Conservation (phyloP, 1,139 yeast genomes). For the Hemisphaericaspora lyxosophila region DNA sequence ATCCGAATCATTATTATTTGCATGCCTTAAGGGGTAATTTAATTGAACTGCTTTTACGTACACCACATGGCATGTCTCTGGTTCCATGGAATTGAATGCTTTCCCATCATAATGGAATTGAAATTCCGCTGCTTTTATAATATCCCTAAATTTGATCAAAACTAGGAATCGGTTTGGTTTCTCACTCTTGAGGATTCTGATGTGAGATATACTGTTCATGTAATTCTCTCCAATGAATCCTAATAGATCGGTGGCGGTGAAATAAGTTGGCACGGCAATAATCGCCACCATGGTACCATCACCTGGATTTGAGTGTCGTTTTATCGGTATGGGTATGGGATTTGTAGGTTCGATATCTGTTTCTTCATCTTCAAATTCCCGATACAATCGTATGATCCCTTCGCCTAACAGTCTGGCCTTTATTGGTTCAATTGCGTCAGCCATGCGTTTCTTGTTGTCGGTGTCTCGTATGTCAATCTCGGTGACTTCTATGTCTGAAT, state of each 20-base stretch:
- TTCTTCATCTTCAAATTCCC: slow-evolving; percentile 47
- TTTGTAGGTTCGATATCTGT: slow-evolving; percentile 13
- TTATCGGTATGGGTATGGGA: slow-evolving; percentile 1
- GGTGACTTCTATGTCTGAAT: slow-evolving; percentile 31
- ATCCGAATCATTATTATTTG: slow-evolving; percentile 21
- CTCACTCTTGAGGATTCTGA: slow-evolving; percentile 68
- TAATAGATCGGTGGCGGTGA: slow-evolving; percentile 79
- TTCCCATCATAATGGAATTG: slow-evolving; percentile 69
- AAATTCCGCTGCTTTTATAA: slow-evolving; percentile 59
- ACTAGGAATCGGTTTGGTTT: slow-evolving; percentile 74
- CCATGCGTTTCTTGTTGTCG: slow-evolving; percentile 14
- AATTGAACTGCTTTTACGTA: slow-evolving; percentile 58
- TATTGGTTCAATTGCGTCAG: slow-evolving; percentile 43
- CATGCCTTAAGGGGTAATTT: slow-evolving; percentile 15
- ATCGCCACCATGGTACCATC: slow-evolving; percentile 74
- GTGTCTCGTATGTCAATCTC: slow-evolving; percentile 24
- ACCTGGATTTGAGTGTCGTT: slow-evolving; percentile 25
- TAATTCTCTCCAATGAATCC: slow-evolving; percentile 73
- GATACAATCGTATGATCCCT: slow-evolving; percentile 70
- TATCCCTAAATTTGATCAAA: slow-evolving; percentile 66
- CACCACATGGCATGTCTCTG: slow-evolving; percentile 80
- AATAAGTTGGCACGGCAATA: slow-evolving; percentile 82
- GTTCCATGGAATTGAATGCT: slow-evolving; percentile 82
- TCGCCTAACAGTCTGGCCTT: slow-evolving; percentile 63
- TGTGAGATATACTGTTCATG: slow-evolving; percentile 62